Evolutionary conservation across 768 basidiomycete genomes (phyloP).

Genomic region (Suillus placidus): DNA sequence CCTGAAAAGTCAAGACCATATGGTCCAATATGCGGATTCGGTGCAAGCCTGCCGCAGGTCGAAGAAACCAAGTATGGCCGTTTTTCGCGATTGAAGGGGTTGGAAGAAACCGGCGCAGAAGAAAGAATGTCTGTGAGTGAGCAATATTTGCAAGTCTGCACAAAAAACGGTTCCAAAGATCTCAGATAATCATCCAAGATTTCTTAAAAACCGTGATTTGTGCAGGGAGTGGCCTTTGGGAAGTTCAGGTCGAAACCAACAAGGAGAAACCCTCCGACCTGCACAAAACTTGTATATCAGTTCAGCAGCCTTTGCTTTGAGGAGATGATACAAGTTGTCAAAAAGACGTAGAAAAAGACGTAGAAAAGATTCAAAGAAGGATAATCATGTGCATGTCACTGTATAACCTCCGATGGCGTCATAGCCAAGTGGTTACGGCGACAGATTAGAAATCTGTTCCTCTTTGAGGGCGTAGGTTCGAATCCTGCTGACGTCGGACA

Average conservation of each 20-base stretch:
- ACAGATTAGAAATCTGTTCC: slow-evolving; percentile 75
- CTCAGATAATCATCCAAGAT: background rate
- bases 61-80: slow-evolving; percentile 39
- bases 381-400: background rate
- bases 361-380: background rate
- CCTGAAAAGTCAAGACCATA: slow-evolving; percentile 26
- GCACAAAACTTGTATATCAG: background rate
- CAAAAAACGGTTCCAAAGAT: background rate
- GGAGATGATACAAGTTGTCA: no score
- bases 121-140: background rate
- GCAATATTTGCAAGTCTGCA: background rate
- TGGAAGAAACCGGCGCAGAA: background rate
- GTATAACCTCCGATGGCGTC: slow-evolving; percentile 36
- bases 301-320: background rate
- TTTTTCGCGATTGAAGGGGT: slow-evolving; percentile 20
- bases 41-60: slow-evolving; percentile 34
- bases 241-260: background rate
- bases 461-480: slow-evolving; percentile 70
- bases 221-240: background rate
- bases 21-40: slow-evolving; percentile 37
- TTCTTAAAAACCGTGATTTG: background rate
- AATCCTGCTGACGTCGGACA: slow-evolving; percentile 63
- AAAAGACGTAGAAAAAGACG: no score
- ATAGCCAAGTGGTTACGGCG: slow-evolving; percentile 82
- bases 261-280: background rate